These are phyloP conservation scores for Colletotrichum karsti DNA, from an alignment of 2,329 filamentous ascomycete species.

Conservation along the genomic window DNA sequence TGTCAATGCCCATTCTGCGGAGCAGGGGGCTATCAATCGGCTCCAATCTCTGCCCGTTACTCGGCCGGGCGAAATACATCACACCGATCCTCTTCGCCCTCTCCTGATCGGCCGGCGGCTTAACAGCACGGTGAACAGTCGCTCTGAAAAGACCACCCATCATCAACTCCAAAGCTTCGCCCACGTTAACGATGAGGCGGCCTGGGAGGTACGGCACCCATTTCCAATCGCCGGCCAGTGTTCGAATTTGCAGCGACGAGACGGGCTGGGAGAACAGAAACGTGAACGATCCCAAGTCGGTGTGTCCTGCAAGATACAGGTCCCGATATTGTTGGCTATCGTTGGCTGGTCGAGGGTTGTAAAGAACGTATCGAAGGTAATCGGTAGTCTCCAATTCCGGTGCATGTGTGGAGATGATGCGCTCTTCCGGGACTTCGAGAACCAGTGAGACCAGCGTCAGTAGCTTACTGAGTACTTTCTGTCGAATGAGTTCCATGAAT, in stretches of 20 bases:
- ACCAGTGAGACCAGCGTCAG: not conserved
- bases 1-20: not conserved
- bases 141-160: slow-evolving; percentile 39
- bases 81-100: slow-evolving; percentile 38
- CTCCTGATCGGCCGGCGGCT: slow-evolving; percentile 41
- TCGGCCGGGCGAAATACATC: slow-evolving; percentile 44
- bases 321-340: not conserved
- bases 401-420: not conserved
- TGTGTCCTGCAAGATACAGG: slow-evolving; percentile 45
- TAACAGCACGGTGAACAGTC: slow-evolving; percentile 41
- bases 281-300: slow-evolving; percentile 60
- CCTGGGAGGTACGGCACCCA: slow-evolving; percentile 53
- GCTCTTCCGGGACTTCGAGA: not conserved
- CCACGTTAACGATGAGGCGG: slow-evolving; percentile 53
- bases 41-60: slow-evolving; percentile 24
- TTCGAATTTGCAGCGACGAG: slow-evolving; percentile 57
- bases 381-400: not conserved
- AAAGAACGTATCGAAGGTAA: not conserved
- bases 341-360: not conserved
- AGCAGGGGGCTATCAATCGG: not conserved
- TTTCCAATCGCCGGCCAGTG: slow-evolving; percentile 46
- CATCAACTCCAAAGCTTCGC: slow-evolving; percentile 37
- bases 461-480: not conserved
- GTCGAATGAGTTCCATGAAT: not conserved
- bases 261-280: slow-evolving; percentile 63